phyloP scores from a whole-genome alignment of 495 filamentous ascomycete species.

The Apodospora peruviana region DNA sequence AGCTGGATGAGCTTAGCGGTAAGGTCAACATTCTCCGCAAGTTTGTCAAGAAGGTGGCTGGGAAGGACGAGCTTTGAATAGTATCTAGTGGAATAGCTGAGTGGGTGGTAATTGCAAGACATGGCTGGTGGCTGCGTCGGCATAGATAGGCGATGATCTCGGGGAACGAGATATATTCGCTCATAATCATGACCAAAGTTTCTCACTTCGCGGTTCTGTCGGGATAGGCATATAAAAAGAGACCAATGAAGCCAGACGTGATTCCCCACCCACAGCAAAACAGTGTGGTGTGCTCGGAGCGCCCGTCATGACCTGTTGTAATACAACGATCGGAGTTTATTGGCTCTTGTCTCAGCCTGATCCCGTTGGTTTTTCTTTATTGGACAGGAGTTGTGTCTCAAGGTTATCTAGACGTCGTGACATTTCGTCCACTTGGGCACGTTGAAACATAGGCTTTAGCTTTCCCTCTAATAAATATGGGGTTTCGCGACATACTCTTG shows the following conservation, averaged over 20 bases:
- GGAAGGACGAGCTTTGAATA: conserved; percentile 71
- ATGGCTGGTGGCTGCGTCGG: neutral
- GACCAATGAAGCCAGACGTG: too few species aligned
- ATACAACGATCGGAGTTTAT: too few species aligned
- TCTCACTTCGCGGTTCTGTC: too few species aligned
- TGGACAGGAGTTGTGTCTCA: conserved; percentile 62
- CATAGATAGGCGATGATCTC: too few species aligned
- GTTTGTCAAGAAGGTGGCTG: conserved; percentile 51
- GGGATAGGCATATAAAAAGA: too few species aligned
- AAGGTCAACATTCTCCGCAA: conserved; percentile 83
- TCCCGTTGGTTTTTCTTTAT: conserved; percentile 34
- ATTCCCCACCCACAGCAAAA: too few species aligned
- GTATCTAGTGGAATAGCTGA: neutral
- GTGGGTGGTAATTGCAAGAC: neutral
- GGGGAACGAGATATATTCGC: too few species aligned
- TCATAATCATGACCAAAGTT: too few species aligned
- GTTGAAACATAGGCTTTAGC: neutral
- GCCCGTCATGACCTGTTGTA: too few species aligned
- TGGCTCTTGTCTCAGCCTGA: too few species aligned
- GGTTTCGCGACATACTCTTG: conserved; percentile 82
- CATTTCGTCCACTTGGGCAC: conserved; percentile 84
- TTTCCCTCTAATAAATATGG: too few species aligned
- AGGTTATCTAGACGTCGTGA: conserved; percentile 80
- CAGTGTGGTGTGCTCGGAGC: too few species aligned
- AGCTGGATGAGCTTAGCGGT: conserved; percentile 81